phyloP scores from a whole-genome alignment of 352 stramenopile species.

The Lagenidium sp. region DNA sequence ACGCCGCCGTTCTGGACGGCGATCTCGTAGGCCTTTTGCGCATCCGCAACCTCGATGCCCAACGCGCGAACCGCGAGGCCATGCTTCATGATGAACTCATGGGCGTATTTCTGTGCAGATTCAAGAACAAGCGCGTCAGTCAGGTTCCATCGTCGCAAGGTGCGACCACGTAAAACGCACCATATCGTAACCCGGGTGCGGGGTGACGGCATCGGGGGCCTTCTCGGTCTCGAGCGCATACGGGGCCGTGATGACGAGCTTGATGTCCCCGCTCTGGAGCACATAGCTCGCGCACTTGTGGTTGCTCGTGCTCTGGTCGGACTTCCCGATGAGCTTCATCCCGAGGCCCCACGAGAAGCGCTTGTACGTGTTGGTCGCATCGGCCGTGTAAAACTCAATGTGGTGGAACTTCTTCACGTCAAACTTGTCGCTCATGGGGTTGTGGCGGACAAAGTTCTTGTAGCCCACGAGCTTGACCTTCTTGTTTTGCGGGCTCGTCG shows the following conservation, averaged over 20 bases:
- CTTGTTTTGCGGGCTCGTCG: constrained; percentile 17
- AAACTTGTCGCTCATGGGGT: constrained; percentile 70
- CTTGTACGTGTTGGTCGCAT: constrained; percentile 65
- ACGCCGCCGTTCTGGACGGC: constrained; percentile 67
- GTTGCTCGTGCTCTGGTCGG: constrained; percentile 84
- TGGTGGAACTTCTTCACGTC: constrained; percentile 77
- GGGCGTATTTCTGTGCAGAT: constrained; percentile 26
- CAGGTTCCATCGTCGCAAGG: neutral
- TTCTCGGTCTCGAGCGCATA: constrained; percentile 75
- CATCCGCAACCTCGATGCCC: constrained; percentile 75
- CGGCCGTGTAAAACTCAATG: constrained; percentile 77
- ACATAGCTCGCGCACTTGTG: constrained; percentile 82
- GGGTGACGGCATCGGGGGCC: constrained; percentile 26
- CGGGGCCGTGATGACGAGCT: constrained; percentile 84
- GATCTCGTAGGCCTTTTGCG: constrained; percentile 61
- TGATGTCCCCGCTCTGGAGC: constrained; percentile 67
- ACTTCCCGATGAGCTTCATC: constrained; percentile 75
- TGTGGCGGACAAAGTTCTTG: constrained; percentile 71
- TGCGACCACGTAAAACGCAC: constrained; percentile 3
- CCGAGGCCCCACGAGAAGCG: constrained; percentile 83
- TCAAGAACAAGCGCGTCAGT: constrained; percentile 2
- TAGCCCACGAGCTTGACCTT: constrained; percentile 59
- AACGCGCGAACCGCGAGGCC: constrained; percentile 72
- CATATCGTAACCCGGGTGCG: constrained; percentile 57
- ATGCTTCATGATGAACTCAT: constrained; percentile 80